Evolutionary conservation across 2,329 filamentous ascomycete species (phyloP), one percentile per base, ranked within the genome.

Genomic region (Apiospora koreana): DNA sequence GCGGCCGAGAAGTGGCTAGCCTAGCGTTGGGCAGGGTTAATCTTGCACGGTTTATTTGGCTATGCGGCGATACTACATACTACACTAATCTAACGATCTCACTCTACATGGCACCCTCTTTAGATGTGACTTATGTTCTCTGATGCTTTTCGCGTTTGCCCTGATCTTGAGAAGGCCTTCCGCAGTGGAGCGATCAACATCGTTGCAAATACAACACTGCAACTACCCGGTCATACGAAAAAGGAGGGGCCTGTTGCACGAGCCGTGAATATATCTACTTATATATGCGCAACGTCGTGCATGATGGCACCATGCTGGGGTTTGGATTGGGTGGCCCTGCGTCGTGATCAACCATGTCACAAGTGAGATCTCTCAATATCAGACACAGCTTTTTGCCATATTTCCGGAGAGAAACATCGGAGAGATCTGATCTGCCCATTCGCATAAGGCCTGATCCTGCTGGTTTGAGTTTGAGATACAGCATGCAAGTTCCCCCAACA

Each of bases 351-450:
- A 62, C 35, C 54, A 21, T 62, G 54, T 62, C 31, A 62, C 54
- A 62, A 62, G 54, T 38, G 54, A 62, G 54, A 62, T 62, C 54
- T 62, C 54, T 62, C 54, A 35, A 62, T 62, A 62, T 62, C 31
- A 62, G 54, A 62, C 54, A 62, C 54, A 38, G 31, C 54, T 31
- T 62, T 46, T 62, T 62, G 9, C 54, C 28, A 62, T 62, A 31
- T n/a, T 28, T 38, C 54, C 31, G 31, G 31, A 38, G 54, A n/a
- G 54, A 62, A 62, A 31, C 54, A 62, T 58, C 54, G 54, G 54
- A 18, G 54, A 62, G 54, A 62, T 35, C 31, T 38, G 54, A 62
- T 62, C 54, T 62, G 54, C 54, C 54, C 54, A 62, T 62, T 62
- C 54, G 54, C 54, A 62, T 62, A 18, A 35, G 8, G 28, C 54